Conservation (phyloP, 2,329 filamentous ascomycete genomes). For the Fusarium sp. region DNA sequence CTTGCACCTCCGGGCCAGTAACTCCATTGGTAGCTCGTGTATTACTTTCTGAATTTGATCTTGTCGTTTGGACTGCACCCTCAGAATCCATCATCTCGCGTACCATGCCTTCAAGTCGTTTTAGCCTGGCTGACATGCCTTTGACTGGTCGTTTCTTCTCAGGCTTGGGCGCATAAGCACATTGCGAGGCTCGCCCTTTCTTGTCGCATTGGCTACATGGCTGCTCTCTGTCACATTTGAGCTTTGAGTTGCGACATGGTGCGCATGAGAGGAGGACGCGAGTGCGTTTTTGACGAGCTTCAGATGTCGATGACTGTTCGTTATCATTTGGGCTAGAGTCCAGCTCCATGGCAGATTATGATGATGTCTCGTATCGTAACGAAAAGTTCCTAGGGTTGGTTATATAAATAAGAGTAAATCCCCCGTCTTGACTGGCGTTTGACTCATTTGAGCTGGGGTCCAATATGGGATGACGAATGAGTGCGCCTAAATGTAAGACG, state of each 20-base stretch:
- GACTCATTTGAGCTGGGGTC: not conserved
- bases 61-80: slow-evolving; percentile 17
- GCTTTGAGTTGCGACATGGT: slow-evolving; percentile 65
- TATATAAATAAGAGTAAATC: not conserved
- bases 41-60: not conserved
- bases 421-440: not conserved
- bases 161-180: slow-evolving; percentile 63
- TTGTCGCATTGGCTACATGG: slow-evolving; percentile 67
- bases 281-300: slow-evolving; percentile 56
- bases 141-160: slow-evolving; percentile 56
- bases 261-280: slow-evolving; percentile 65
- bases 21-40: slow-evolving; percentile 19
- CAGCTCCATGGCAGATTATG: slow-evolving; percentile 21
- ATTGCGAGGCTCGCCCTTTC: slow-evolving; percentile 60
- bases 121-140: slow-evolving; percentile 66
- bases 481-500: slow-evolving; percentile 2
- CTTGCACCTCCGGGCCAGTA: slow-evolving; percentile 47
- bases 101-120: slow-evolving; percentile 69
- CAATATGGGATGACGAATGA: not conserved
- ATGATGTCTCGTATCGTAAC: not conserved
- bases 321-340: slow-evolving; percentile 43
- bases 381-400: not conserved
- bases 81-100: slow-evolving; percentile 64
- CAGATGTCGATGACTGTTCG: slow-evolving; percentile 35
- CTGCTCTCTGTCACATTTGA: slow-evolving; percentile 66